Percentiles rank a stretch among this genome's conserved stretches.
These are phyloP conservation scores for Penicillium cataractarum DNA, from an alignment of 495 filamentous ascomycete genomes.

Conservation along the genomic window DNA sequence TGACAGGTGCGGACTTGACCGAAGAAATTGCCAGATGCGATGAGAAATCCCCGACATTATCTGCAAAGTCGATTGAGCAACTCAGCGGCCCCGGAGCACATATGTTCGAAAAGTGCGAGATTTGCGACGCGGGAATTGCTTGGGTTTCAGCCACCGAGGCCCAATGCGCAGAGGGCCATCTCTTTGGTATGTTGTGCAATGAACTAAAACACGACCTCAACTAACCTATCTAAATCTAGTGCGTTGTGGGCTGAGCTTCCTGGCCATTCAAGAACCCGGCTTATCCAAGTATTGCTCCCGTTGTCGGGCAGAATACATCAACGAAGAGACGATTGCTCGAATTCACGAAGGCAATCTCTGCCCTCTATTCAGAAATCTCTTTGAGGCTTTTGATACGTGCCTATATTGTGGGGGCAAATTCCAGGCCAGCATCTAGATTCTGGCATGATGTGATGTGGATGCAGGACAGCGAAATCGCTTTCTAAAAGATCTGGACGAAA, in stretches of 20 bases:
- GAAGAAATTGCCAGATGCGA: constrained; percentile 40
- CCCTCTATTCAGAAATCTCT: constrained; percentile 33
- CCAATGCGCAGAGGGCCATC: constrained; percentile 51
- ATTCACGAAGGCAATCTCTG: constrained; percentile 23
- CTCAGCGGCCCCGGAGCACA: constrained; percentile 27
- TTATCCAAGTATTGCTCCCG: constrained; percentile 57
- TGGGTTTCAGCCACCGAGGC: constrained; percentile 45
- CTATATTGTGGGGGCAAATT: constrained; percentile 60
- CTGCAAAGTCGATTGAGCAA: constrained; percentile 31
- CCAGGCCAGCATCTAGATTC: constrained; percentile 20
- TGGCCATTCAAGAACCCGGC: constrained; percentile 58
- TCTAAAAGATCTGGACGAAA: too few species aligned
- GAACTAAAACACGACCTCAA: too few species aligned
- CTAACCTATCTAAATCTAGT: constrained; percentile 30
- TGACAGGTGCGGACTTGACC: constrained; percentile 34
- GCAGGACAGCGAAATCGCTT: too few species aligned
- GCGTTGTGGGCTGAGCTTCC: constrained; percentile 58
- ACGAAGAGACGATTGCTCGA: constrained; percentile 42
- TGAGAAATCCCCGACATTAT: constrained; percentile 13
- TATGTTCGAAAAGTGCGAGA: constrained; percentile 50
- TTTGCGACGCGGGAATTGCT: constrained; percentile 47
- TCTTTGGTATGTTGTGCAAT: constrained; percentile 50
- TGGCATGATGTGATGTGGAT: not conserved
- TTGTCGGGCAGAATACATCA: constrained; percentile 53
- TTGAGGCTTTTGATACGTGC: constrained; percentile 56